Percentiles rank a stretch among this genome's conserved stretches.
Evolutionary conservation across 129 eudicot species (phyloP).

Genomic region (carrot (Daucus carota)): DH1_v3.0 NC_030383.2:9554001-9554500

Average conservation of each 20-base stretch:
- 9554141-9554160: slow-evolving; percentile 97
- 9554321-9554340: not conserved
- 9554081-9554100: not conserved
- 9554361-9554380: not conserved
- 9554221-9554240: slow-evolving; percentile 94
- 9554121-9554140: not conserved
- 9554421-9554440: not conserved
- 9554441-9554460: not conserved
- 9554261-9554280: slow-evolving; percentile 36
- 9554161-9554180: slow-evolving; percentile 96
- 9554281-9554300: not conserved
- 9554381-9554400: not conserved
- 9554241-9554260: slow-evolving; percentile 98
- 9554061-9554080: slow-evolving; percentile 15
- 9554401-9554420: not conserved
- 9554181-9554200: slow-evolving; percentile 93
- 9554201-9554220: slow-evolving; percentile 82
- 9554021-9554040: slow-evolving; percentile 88
- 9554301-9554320: not conserved
- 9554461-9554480: not conserved
- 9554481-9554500: not conserved
- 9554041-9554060: slow-evolving; percentile 96
- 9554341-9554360: not conserved
- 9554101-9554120: not conserved
- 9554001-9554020: slow-evolving; percentile 91